Percentiles rank a stretch among this genome's conserved stretches.
Conservation (phyloP, 2,329 filamentous ascomycete genomes). For the Chrysoporthe austroafricana region DNA sequence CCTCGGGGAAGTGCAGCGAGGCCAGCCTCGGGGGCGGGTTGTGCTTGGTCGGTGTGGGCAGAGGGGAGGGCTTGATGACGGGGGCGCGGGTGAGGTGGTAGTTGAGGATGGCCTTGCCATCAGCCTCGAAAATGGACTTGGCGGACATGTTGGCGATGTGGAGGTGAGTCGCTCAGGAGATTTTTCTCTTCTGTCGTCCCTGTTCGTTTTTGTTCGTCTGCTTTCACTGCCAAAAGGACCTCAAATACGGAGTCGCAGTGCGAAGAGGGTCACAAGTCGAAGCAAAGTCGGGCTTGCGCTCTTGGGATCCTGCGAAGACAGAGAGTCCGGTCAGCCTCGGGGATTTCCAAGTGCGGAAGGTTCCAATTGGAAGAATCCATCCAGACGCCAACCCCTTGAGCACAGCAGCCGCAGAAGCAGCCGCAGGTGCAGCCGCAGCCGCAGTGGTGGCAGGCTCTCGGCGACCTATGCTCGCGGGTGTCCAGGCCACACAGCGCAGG, state of each 20-base stretch:
- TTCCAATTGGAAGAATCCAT: not conserved
- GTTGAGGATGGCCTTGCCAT: slow-evolving; percentile 99
- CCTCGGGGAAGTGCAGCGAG: slow-evolving; percentile 89
- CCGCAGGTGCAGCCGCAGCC: slow-evolving; percentile 13
- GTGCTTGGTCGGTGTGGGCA: slow-evolving; percentile 82
- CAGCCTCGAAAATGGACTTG: slow-evolving; percentile 97
- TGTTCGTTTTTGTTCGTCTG: not conserved
- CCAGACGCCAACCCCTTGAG: not conserved
- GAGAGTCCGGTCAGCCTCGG: slow-evolving; percentile 22
- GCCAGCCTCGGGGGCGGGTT: slow-evolving; percentile 91
- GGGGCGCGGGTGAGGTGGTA: slow-evolving; percentile 98
- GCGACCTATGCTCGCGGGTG: slow-evolving; percentile 10
- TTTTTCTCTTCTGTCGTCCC: slow-evolving; percentile 19
- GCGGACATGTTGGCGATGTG: slow-evolving; percentile 71
- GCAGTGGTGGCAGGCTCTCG: slow-evolving; percentile 1
- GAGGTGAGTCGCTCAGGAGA: slow-evolving; percentile 29
- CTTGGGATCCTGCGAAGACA: slow-evolving; percentile 18
- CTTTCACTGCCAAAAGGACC: slow-evolving; percentile 15
- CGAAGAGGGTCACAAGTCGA: slow-evolving; percentile 21
- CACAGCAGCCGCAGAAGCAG: slow-evolving; percentile 14
- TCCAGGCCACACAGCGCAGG: slow-evolving; percentile 7
- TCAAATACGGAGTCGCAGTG: slow-evolving; percentile 28
- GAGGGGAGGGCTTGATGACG: slow-evolving; percentile 96
- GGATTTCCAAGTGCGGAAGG: slow-evolving; percentile 20
- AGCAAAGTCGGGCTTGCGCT: slow-evolving; percentile 20